Evolutionary conservation across 768 basidiomycete genomes (phyloP), one percentile per base, ranked within the genome.

Genomic region (Macrocybe gigantea): DNA sequence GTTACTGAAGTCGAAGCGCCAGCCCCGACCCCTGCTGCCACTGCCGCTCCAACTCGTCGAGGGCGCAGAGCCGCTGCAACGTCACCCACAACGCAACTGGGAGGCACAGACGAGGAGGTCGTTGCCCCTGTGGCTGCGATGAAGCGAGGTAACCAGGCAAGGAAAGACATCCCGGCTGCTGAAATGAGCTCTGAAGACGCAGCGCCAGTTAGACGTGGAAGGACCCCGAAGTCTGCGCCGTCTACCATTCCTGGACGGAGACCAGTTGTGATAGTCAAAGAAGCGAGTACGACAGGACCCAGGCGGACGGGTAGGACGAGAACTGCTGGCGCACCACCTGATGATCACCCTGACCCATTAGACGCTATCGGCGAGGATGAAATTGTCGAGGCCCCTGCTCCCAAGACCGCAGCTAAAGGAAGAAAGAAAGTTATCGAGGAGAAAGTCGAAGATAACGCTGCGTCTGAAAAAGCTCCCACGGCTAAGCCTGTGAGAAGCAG

Each of bases 371-470:
- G 46, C 6, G 46, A 45, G 12, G 50, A 53, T 5, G 56, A 57
- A 39, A 41, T 50, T 6, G 55, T 53, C 44, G 33, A 22, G 22
- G 22, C 22, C 2, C 22, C 46, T 35, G 51, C 54, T 14, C 49
- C 48, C 7, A 43, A 46, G 6, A 45, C 41, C 10, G 59, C 55
- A 38, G 47, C 56, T 8, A 54, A 50, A 47, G 53, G 56, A 49
- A 54, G 52, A 50, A 57, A 53, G 56, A 58, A 54, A 43, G 49
- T 47, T 9, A 53, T 52, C 29, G 54, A 55, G 49, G 53, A 55
- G 49, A 49, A 57, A 47, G 15, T n/a, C 13, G 55, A 43, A 30
- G 59, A 56, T 10, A 50, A 50, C 7, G 33, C 33, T 10, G 15
- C 36, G 13, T 45, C 37, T 22, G 22, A 22, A 22, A 22, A 22